Conservation (phyloP, 257 asterid species). For the Echium plantagineum region DNA sequence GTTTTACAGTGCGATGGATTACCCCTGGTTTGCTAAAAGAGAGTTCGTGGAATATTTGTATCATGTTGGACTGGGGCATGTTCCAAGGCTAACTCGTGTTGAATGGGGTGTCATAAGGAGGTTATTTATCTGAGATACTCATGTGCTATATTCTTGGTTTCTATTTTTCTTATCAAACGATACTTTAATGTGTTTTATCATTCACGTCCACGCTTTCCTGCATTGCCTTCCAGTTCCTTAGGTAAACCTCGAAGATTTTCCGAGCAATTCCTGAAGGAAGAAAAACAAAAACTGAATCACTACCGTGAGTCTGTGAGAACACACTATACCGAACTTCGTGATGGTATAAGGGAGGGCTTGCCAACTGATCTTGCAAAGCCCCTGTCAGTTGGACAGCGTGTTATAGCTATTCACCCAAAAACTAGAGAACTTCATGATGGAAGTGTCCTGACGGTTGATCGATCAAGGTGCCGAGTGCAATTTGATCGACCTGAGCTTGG, state of each 20-base stretch:
- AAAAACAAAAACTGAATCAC: conserved; percentile 78
- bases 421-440: conserved; percentile 88
- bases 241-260: conserved; percentile 94
- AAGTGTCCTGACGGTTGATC: conserved; percentile 81
- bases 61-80: conserved; percentile 88
- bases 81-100: conserved; percentile 76
- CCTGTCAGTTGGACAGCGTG: conserved; percentile 91
- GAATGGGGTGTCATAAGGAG: conserved; percentile 96
- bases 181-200: background rate
- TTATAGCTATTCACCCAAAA: conserved; percentile 89
- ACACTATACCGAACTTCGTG: conserved; percentile 80
- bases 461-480: conserved; percentile 74
- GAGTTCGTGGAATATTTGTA: conserved; percentile 79
- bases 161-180: background rate
- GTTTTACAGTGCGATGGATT: conserved; percentile 91
- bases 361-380: conserved; percentile 91
- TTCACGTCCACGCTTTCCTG: background rate
- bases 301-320: conserved; percentile 83
- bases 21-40: conserved; percentile 84
- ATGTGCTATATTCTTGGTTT: background rate
- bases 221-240: conserved; percentile 52
- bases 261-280: conserved; percentile 86
- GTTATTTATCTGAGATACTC: conserved; percentile 25
- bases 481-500: conserved; percentile 89
- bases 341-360: conserved; percentile 74